Evolutionary conservation across 176 grass and related monocot species (phyloP).

Genomic region (Raddia guianensis): DNA sequence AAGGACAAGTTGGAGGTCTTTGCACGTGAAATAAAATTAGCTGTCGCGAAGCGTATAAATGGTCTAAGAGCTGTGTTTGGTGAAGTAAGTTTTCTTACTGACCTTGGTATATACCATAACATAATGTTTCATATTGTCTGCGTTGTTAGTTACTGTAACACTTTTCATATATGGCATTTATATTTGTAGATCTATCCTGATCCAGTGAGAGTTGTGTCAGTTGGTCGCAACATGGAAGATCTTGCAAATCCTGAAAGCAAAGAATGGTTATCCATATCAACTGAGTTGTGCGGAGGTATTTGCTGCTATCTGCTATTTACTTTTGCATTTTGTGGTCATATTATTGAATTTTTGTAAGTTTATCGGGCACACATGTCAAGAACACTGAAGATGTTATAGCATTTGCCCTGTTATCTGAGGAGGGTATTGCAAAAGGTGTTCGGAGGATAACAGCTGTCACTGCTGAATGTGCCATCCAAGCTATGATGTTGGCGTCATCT

Average conservation of each 20-base stretch:
- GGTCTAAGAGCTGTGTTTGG: conserved; percentile 90
- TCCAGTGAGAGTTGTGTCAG: conserved; percentile 82
- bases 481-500: conserved; percentile 65
- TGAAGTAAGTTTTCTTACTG: conserved; percentile 55
- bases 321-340: conserved; percentile 13
- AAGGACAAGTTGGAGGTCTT: conserved; percentile 79
- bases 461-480: conserved; percentile 60
- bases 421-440: conserved; percentile 95
- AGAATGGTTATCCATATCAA: conserved; percentile 88
- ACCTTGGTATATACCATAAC: background rate
- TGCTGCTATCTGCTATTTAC: conserved; percentile 4
- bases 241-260: conserved; percentile 68
- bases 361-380: conserved; percentile 81
- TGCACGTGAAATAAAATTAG: conserved; percentile 71
- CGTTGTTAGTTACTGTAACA: conserved; percentile 15
- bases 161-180: background rate
- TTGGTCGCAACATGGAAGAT: conserved; percentile 80
- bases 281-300: conserved; percentile 88
- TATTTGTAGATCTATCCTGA: conserved; percentile 78
- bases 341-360: conserved; percentile 30
- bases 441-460: conserved; percentile 92
- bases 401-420: conserved; percentile 86
- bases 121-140: conserved; percentile 13
- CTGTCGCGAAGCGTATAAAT: conserved; percentile 68
- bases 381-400: conserved; percentile 81